Conservation (phyloP, 179 eudicot species). For the Gypsophila paniculata region DNA sequence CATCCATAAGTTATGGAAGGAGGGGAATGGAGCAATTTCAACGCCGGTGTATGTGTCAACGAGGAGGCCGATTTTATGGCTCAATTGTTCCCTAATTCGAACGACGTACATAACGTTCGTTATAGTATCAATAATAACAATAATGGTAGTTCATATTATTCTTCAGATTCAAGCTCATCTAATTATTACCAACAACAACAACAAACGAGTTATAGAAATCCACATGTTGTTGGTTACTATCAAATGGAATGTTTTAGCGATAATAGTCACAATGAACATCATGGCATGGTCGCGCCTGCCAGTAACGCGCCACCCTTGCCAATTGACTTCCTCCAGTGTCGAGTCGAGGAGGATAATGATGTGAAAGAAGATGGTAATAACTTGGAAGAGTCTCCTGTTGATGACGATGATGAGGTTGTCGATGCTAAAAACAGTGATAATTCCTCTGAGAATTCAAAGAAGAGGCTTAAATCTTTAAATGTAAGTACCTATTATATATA, state of each 20-base stretch:
- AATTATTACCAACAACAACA: constrained; percentile 23
- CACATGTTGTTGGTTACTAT: constrained; percentile 22
- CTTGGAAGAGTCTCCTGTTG: constrained; percentile 22
- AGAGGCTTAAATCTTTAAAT: constrained; percentile 34
- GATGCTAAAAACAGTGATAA: constrained; percentile 15
- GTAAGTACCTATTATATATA: constrained; percentile 31
- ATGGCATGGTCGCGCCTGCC: constrained; percentile 11
- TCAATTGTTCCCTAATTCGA: constrained; percentile 49
- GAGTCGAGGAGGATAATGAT: constrained; percentile 22
- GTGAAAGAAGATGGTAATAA: constrained; percentile 10
- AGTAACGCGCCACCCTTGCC: constrained; percentile 22
- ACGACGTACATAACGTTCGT: constrained; percentile 26
- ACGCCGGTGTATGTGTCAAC: constrained; percentile 40
- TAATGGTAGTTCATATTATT: constrained; percentile 32
- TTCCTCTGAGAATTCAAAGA: constrained; percentile 33
- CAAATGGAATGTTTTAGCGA: constrained; percentile 28
- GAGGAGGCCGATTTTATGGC: constrained; percentile 81
- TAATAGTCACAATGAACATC: constrained; percentile 20
- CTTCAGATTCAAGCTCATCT: constrained; percentile 29
- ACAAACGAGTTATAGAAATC: constrained; percentile 24
- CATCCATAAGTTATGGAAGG: constrained; percentile 30
- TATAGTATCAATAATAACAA: constrained; percentile 13
- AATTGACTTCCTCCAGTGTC: constrained; percentile 30
- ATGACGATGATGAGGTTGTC: constrained; percentile 19
- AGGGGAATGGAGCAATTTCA: constrained; percentile 59